Evolutionary conservation across 768 basidiomycete species (phyloP).

Genomic region (Mycena olivaceomarginata): DNA sequence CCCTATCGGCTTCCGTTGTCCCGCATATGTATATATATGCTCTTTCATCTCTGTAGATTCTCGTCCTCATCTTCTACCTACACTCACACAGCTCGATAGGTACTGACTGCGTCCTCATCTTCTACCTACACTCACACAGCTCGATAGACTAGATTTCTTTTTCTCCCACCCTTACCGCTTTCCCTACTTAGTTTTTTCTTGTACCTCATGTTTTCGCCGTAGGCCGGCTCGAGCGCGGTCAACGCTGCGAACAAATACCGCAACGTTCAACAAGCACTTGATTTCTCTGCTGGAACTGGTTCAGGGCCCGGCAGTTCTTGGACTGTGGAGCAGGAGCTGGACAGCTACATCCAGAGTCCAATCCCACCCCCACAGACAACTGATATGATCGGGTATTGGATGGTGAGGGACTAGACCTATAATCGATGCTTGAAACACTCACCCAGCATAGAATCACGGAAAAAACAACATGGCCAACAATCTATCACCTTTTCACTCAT

Average conservation of each 20-base stretch:
- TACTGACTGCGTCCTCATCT: too few species aligned
- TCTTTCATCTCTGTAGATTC: too few species aligned
- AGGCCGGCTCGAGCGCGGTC: too few species aligned
- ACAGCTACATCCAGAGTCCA: constrained; percentile 18
- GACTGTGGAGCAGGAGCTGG: constrained; percentile 22
- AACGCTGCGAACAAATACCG: constrained; percentile 19
- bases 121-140: too few species aligned
- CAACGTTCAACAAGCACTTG: constrained; percentile 20
- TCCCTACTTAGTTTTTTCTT: too few species aligned
- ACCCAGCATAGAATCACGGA: constrained; percentile 4
- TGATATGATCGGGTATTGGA: constrained; percentile 1
- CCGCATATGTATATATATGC: too few species aligned
- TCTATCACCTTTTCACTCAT: not conserved
- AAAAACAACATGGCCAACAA: constrained; percentile 12
- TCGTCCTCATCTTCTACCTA: too few species aligned
- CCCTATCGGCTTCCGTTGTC: too few species aligned
- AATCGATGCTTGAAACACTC: not conserved
- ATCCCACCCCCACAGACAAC: constrained; percentile 1
- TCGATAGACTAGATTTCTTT: too few species aligned
- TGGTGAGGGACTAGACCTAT: not conserved
- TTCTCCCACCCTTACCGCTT: too few species aligned
- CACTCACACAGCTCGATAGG: too few species aligned
- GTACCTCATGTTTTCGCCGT: too few species aligned
- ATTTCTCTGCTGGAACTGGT: constrained; percentile 23
- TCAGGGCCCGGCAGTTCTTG: constrained; percentile 19